phyloP scores from a whole-genome alignment of 371 early-diverging fungal species.

The Syncephalis fuscata region DNA sequence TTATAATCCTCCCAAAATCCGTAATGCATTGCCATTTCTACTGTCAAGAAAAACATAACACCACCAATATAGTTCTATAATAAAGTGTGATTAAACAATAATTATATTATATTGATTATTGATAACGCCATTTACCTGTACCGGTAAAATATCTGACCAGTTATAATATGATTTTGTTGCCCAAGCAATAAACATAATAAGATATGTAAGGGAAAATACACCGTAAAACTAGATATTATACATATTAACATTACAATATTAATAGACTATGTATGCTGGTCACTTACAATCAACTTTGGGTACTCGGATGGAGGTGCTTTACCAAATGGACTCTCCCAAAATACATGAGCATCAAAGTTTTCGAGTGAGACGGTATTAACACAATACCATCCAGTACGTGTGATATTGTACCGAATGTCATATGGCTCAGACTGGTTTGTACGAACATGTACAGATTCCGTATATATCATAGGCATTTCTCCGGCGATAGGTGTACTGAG shows the following conservation, averaged over 20 bases:
- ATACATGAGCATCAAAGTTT: conserved; percentile 15
- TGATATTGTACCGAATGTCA: not conserved
- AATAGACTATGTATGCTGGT: not conserved
- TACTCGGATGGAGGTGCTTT: conserved; percentile 68
- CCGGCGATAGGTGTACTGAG: conserved; percentile 11
- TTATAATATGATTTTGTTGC: conserved; percentile 47
- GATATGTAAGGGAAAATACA: conserved; percentile 46
- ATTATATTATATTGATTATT: not conserved
- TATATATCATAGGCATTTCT: conserved; percentile 20
- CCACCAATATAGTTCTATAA: conserved; percentile 68
- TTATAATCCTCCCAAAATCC: conserved; percentile 71
- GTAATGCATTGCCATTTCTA: conserved; percentile 84
- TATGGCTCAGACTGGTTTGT: not conserved
- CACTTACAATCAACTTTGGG: conserved; percentile 40
- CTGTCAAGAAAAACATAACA: conserved; percentile 64
- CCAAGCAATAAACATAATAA: conserved; percentile 59
- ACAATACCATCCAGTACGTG: conserved; percentile 58
- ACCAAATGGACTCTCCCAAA: conserved; percentile 68
- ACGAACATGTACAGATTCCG: conserved; percentile 9
- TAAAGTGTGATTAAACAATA: not conserved
- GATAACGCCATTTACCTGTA: conserved; percentile 27
- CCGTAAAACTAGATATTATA: conserved; percentile 29
- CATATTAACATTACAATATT: not conserved
- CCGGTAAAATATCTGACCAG: conserved; percentile 74
- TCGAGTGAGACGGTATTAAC: conserved; percentile 16